A percentile compares a stretch with the other conserved stretches of the same genome.
These are phyloP conservation scores for Salix suchowensis DNA, from an alignment of 345 rosid species.

Conservation along the genomic window DNA sequence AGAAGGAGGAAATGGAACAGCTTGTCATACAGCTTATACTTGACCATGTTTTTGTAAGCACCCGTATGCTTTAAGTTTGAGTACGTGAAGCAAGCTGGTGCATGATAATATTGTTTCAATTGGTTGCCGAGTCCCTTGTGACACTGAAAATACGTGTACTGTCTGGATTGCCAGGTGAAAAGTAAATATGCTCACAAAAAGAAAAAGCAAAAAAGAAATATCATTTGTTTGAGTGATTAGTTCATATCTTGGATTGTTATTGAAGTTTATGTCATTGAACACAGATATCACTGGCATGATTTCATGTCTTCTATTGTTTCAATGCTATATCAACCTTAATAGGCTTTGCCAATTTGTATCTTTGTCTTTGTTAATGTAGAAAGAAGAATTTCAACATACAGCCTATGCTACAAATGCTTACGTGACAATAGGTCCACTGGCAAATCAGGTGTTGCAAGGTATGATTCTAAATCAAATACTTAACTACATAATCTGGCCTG, in stretches of 20 bases:
- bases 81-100: not conserved
- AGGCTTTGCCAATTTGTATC: too few species aligned
- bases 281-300: too few species aligned
- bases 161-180: too few species aligned
- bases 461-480: slow-evolving; percentile 9
- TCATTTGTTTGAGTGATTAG: too few species aligned
- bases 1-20: slow-evolving; percentile 72
- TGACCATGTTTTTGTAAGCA: slow-evolving; percentile 67
- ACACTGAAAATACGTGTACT: too few species aligned
- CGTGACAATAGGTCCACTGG: slow-evolving; percentile 72
- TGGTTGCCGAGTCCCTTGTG: too few species aligned
- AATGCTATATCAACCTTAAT: too few species aligned
- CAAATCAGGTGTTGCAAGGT: slow-evolving; percentile 78
- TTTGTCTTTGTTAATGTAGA: slow-evolving; percentile 35
- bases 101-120: not conserved
- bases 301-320: too few species aligned
- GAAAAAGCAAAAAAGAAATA: too few species aligned
- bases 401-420: slow-evolving; percentile 93
- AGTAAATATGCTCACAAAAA: too few species aligned
- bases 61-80: slow-evolving; percentile 1
- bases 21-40: slow-evolving; percentile 63
- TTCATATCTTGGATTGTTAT: too few species aligned
- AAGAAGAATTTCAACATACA: slow-evolving; percentile 94
- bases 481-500: not conserved
- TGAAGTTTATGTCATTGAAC: too few species aligned